Evolutionary conservation across 2,329 filamentous ascomycete genomes (phyloP), one percentile per base, ranked within the genome.

Genomic region (Colletotrichum orchidophilum): DNA sequence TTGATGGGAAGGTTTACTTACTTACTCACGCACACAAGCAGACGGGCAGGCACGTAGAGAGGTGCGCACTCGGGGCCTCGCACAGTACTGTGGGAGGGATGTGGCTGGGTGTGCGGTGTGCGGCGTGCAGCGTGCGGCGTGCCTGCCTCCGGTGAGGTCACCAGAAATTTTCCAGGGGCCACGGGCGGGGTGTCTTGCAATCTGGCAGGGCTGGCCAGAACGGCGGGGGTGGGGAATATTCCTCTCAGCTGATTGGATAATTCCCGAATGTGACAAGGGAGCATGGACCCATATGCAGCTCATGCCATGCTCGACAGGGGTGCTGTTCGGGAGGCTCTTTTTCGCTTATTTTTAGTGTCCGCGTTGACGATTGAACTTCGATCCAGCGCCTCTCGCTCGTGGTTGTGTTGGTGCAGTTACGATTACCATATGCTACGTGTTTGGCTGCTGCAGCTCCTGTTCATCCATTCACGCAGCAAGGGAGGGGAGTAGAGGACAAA

Each of bases 381-480:
- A 63, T 69, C 31, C 60, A 42, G 65, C 64, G 69, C 59, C 59
- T 63, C 35, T 58, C 80, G 81, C 83, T 80, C 15, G 33, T 35
- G 53, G 35, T 15, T 15, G 31, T 21, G 53, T 65, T 49, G 12
- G 55, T 61, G 9, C n/a, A 26, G 29, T 35, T 65, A 13, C 12
- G 21, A 57, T 8, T 15, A 18, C 18, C 35, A 42, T n/a, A n/a
- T n/a, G n/a, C 18, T 11, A 12, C 33, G 33, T 35, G 33, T n/a
- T 39, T 42, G 21, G 26, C 11, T 59, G 29, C 11, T 39, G 18
- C 21, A 35, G 31, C 3, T 35, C 3, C 11, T 12, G 3, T 35
- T 11, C 2, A 35, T 35, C 11, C 9, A 11, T 4, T 26, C 24
- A 33, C 29, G 31, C 13, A 13, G 53, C 15, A n/a, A 9, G 31